phyloP scores from a whole-genome alignment of 139 green algal genomes.

The Spirogloea muscicola region DNA sequence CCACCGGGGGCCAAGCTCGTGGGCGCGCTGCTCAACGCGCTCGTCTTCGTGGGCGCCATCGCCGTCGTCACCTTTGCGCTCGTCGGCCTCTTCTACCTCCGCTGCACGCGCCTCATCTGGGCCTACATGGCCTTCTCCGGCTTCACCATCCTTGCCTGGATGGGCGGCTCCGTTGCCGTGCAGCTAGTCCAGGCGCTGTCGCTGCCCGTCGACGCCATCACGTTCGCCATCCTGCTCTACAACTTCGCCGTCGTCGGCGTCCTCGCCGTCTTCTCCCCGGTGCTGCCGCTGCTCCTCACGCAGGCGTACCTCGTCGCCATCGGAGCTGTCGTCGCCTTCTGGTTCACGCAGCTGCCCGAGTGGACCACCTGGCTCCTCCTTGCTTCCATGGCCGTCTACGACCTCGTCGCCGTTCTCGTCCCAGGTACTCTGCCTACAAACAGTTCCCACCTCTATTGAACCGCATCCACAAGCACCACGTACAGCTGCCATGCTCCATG shows the following conservation, averaged over 20 bases:
- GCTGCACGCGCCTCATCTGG: conserved; percentile 65
- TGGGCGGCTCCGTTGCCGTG: conserved; percentile 70
- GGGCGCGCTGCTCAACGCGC: conserved; percentile 82
- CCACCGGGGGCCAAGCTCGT: no score
- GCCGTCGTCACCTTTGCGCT: conserved; percentile 79
- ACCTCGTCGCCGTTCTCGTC: conserved; percentile 87
- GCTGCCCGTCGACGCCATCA: conserved; percentile 78
- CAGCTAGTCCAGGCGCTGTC: conserved; percentile 54
- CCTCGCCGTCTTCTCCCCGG: conserved; percentile 75
- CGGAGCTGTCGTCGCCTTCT: conserved; percentile 74
- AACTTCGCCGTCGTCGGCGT: conserved; percentile 91
- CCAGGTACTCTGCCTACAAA: no score
- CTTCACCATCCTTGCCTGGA: conserved; percentile 89
- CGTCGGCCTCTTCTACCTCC: conserved; percentile 18
- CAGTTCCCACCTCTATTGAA: no score
- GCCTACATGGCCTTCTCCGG: conserved; percentile 91
- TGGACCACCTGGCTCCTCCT: conserved; percentile 97
- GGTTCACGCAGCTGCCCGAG: conserved; percentile 91
- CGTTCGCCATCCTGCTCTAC: conserved; percentile 75
- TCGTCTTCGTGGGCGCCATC: conserved; percentile 84
- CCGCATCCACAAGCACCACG: no score
- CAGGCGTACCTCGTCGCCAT: conserved; percentile 80
- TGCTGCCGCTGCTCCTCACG: conserved; percentile 81
- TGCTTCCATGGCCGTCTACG: conserved; percentile 88
- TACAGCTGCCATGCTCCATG: no score